Conservation (phyloP, 2,329 filamentous ascomycete species). For the Aspergillus sp. region DNA sequence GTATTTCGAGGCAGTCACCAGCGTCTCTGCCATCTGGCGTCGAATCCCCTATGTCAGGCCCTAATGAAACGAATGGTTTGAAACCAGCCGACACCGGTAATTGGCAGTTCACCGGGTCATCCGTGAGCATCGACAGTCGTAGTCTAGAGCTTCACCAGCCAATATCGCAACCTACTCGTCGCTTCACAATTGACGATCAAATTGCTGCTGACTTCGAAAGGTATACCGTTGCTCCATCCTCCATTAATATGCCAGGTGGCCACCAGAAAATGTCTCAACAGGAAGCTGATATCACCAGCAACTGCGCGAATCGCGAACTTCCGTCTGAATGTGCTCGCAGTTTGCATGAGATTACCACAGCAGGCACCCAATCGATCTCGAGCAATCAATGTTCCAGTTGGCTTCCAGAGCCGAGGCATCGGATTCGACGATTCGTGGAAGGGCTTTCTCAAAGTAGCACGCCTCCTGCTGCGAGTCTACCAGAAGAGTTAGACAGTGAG, state of each 20-base stretch:
- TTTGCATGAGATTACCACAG: neutral
- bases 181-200: constrained; percentile 23
- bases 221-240: too few species aligned
- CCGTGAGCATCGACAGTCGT: neutral
- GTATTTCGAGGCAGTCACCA: neutral
- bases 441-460: neutral
- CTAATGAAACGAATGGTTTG: too few species aligned
- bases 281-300: neutral
- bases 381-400: constrained; percentile 6
- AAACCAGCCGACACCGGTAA: too few species aligned
- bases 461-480: neutral
- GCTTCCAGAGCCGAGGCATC: constrained; percentile 9
- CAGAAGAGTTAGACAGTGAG: neutral
- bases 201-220: constrained; percentile 14
- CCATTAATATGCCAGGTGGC: too few species aligned
- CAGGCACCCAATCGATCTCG: constrained; percentile 4
- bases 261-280: too few species aligned
- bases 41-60: neutral
- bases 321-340: neutral
- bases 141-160: neutral
- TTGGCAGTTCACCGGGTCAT: neutral
- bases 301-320: neutral
- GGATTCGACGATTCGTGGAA: constrained; percentile 4
- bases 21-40: neutral
- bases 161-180: constrained; percentile 1